Base-by-base conservation (phyloP, 1,139 yeast genomes). In the Zygoascus meyerae region DNA sequence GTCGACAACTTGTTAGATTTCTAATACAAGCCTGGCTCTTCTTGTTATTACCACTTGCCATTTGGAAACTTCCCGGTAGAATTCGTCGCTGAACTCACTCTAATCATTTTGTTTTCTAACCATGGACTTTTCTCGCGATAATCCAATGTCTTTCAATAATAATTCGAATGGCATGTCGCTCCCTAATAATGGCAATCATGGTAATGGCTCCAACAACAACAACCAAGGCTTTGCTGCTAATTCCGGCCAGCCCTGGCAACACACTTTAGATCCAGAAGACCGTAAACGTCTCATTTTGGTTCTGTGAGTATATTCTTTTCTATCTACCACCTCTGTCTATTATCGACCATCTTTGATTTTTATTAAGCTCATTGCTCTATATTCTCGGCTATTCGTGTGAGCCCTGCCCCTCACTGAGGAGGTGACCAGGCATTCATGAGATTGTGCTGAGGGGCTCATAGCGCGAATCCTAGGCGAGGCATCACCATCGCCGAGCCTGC, bases 231-330 rank as follows among this genome's bases (percentile, higher is more conserved):
- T 40, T 35, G 32, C 28, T 11, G 29, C n/a, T n/a, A n/a, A n/a
- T n/a, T n/a, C 29, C 14, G 36, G 42, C 38, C 40, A 42, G 32
- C 34, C 47, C 26, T 58, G 62, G 62, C 57, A 57, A 41, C 48
- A 51, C 11, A 48, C 47, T 12, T 50, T 60, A 40, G 51, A 61
- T 14, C 44, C 55, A 35, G 59, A 58, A 8, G 64, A 60, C 46
- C 54, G 64, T 14, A 56, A 56, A 36, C 52, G 53, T 41, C 43
- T 60, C 39, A 57, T 60, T 11, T 48, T 52, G 30, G 50, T 53
- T 34, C 50, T 58, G 60, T 56, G 50, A 54, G 60, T 56, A 43
- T 21, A 9, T 16, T 18, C 12, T n/a, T n/a, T 26, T 14, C 8
- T 40, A n/a, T 6, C 26, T 17, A 11, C 34, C 12, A 32, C 6